Evolutionary conservation across 2,329 filamentous ascomycete genomes (phyloP), one percentile per base, ranked within the genome.

Genomic region (Sordariomycetes sp.): DNA sequence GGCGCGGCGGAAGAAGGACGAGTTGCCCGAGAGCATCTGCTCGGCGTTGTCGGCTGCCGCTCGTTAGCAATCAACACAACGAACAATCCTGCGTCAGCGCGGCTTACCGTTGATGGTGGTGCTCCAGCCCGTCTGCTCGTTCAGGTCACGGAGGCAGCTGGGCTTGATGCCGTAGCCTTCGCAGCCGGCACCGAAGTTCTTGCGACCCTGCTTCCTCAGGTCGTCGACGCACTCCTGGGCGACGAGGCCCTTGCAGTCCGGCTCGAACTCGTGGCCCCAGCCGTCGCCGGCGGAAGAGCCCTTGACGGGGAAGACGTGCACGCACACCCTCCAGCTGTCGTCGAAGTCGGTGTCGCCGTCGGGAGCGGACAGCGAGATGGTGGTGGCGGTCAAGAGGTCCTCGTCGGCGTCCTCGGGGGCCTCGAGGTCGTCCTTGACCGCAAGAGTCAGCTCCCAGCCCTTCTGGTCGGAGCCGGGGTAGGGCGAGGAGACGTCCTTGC

Each of bases 291-390:
- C 32, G n/a, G 14, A 14, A 17, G 20, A 18, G 32, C 29, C 20
- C 12, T 31, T 30, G 36, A 40, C 32, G 15, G 32, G 19, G 21
- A 33, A 40, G 24, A 32, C 33, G 32, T 40, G 30, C 19, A 38
- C 27, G 33, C 38, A 40, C 11, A 40, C 12, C 26, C 33, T 36
- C 38, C 38, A 40, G 36, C 35, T 40, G 32, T 35, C 30, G 30
- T 40, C 38, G 19, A 32, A 25, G 15, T 19, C 17, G 34, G 28
- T 19, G 9, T 23, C 20, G 21, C 32, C 25, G 5, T 21, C 18
- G 21, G 38, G 32, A 8, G 26, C 11, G 7, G 32, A n/a, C 5
- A 40, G 15, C 17, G 38, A 35, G 36, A 40, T 36, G 36, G 21
- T 25, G 11, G 30, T 34, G 16, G 19, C 35, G 21, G 36, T 36